phyloP scores from a whole-genome alignment of 345 rosid genomes.

The Brassica cretica region DNA sequence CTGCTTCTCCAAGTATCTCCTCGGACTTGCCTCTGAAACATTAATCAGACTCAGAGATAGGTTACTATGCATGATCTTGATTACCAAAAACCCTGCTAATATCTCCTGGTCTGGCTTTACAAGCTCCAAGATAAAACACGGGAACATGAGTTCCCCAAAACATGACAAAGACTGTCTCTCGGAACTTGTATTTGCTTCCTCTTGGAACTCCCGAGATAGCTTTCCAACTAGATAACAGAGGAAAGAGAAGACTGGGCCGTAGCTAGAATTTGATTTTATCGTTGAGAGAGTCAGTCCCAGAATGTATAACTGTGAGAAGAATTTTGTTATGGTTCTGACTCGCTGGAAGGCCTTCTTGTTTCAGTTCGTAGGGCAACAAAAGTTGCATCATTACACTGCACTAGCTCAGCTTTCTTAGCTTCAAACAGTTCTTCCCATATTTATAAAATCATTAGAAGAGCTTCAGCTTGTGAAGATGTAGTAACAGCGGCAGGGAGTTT shows the following conservation, averaged over 20 bases:
- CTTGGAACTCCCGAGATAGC: constrained; percentile 64
- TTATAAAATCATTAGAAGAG: too few species aligned
- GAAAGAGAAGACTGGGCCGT: constrained; percentile 59
- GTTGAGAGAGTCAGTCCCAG: constrained; percentile 57
- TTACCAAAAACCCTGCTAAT: constrained; percentile 72
- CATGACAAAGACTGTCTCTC: constrained; percentile 33
- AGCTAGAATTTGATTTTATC: constrained; percentile 47
- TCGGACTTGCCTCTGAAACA: constrained; percentile 63
- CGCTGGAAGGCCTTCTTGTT: constrained; percentile 56
- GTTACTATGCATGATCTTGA: constrained; percentile 78
- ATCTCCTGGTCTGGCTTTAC: constrained; percentile 68
- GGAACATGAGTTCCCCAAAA: constrained; percentile 65
- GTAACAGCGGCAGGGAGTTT: too few species aligned
- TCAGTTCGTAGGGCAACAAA: constrained; percentile 73
- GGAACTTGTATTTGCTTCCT: constrained; percentile 36
- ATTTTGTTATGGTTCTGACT: constrained; percentile 54
- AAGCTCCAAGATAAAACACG: constrained; percentile 65
- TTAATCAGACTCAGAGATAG: constrained; percentile 64
- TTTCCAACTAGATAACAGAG: constrained; percentile 71
- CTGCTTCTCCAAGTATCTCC: constrained; percentile 63
- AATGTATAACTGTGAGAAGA: constrained; percentile 53
- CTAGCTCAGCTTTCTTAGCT: too few species aligned
- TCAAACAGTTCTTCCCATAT: too few species aligned
- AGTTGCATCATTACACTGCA: constrained; percentile 21
- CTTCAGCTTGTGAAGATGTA: too few species aligned